Percentiles rank a stretch among this genome's conserved stretches.
phyloP scores from a whole-genome alignment of 208 protist species.

The Trypanosoma congolense region DNA sequence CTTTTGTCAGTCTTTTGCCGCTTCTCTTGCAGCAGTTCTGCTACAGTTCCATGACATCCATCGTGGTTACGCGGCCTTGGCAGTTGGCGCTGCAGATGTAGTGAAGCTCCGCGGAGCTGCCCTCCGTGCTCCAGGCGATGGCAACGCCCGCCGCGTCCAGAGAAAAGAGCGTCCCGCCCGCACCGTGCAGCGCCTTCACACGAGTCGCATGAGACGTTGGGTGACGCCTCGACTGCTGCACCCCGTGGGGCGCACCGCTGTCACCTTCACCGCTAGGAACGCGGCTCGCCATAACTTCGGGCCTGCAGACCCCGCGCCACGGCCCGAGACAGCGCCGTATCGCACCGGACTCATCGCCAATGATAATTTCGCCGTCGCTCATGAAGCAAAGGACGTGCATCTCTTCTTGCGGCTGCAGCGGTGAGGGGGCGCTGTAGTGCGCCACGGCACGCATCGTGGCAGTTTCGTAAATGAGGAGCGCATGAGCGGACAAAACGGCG shows the following conservation, averaged over 20 bases:
- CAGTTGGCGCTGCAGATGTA: slow-evolving; percentile 73
- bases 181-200: slow-evolving; percentile 39
- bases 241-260: slow-evolving; percentile 12
- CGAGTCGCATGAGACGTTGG: slow-evolving; percentile 49
- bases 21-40: neutral
- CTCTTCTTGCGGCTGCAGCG: slow-evolving; percentile 40
- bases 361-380: slow-evolving; percentile 30
- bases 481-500: slow-evolving; percentile 38
- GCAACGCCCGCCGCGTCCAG: slow-evolving; percentile 55
- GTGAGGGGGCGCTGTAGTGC: slow-evolving; percentile 16
- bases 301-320: slow-evolving; percentile 1
- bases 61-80: slow-evolving; percentile 57
- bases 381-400: slow-evolving; percentile 40
- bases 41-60: slow-evolving; percentile 36
- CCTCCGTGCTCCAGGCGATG: slow-evolving; percentile 33
- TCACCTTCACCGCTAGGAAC: slow-evolving; percentile 17
- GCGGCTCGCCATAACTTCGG: neutral
- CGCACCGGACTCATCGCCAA: slow-evolving; percentile 56
- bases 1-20: neutral
- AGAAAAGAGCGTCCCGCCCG: slow-evolving; percentile 37
- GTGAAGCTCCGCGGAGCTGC: slow-evolving; percentile 10
- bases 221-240: slow-evolving; percentile 36
- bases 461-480: slow-evolving; percentile 48
- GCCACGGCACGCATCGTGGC: slow-evolving; percentile 30
- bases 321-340: slow-evolving; percentile 16